Base-by-base conservation (phyloP, 129 eudicot species). In the Lactuca saligna region DNA sequence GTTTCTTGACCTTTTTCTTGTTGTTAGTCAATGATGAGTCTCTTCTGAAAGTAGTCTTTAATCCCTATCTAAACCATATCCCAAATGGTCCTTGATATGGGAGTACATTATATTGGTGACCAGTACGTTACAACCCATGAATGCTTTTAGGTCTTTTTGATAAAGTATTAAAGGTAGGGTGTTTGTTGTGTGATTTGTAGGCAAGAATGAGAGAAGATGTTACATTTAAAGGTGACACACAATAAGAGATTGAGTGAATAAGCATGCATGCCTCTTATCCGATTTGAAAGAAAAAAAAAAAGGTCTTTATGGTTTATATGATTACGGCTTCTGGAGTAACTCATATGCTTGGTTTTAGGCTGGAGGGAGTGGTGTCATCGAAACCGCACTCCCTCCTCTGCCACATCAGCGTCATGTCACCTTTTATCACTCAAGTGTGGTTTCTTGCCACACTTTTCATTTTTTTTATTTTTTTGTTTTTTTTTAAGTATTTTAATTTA, bases 1-100 rank as follows among this genome's bases (percentile, higher is more conserved):
- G 68, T 31, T 73, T 68, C 76, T 68, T 81, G 75, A 66, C 75
- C 75, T 81, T 81, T 81, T 81, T 77, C 44, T 66, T 62, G 57
- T 65, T 67, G 29, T 54, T 67, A 57, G 72, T 16, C 71, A 63
- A 42, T 49, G 55, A 54, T 56, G 0, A 10, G 16, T 39, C 37
- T 63, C 11, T 20, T 7, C 42, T 65, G 37, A 66, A 66, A 55
- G 61, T 44, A 69, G 74, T 71, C 61, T 33, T 57, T 61, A 31
- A 71, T 71, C 64, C 54, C 8, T 63, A 54, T 56, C 41, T 39
- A 69, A 69, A 69, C 68, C 60, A 71, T 48, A 71, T 71, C 69
- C 60, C 34, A 71, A 69, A 71, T 71, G 76, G 76, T 71, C 76
- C 69, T 61, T 25, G 29, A 25, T 25, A 25, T 46, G 5, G 4